These are phyloP conservation scores for Fusarium equiseti DNA, from an alignment of 2,329 filamentous ascomycete species.

Conservation along the genomic window DNA sequence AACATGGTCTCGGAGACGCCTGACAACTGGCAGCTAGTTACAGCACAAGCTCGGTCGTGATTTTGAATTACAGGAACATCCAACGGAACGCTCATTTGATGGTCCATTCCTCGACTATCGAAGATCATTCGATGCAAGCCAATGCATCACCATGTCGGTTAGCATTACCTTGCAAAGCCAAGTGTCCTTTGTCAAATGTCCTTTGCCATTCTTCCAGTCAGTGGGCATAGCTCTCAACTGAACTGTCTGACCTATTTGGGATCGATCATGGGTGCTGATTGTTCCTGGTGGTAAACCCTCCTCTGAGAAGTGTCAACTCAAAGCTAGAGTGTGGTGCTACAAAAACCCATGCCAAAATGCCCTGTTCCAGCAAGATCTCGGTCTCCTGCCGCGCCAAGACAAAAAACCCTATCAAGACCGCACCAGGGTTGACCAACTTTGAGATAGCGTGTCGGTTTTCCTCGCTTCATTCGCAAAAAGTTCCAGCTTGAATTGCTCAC, in stretches of 20 bases:
- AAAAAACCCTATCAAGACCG: conserved; percentile 15
- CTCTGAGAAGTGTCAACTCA: conserved; percentile 31
- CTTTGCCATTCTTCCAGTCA: not conserved
- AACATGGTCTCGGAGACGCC: conserved; percentile 7
- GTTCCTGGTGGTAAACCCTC: conserved; percentile 28
- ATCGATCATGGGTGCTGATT: conserved; percentile 6
- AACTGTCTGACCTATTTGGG: conserved; percentile 1
- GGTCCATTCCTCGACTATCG: conserved; percentile 1
- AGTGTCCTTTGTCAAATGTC: not conserved
- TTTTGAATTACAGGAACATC: not conserved
- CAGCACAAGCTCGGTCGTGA: not conserved
- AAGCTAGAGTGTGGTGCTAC: conserved; percentile 35
- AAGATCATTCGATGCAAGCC: conserved; percentile 1
- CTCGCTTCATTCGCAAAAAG: conserved; percentile 5
- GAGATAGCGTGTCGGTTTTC: conserved; percentile 24
- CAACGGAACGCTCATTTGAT: not conserved
- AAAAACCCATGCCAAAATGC: conserved; percentile 37
- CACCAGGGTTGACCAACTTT: conserved; percentile 33
- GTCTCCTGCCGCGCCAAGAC: conserved; percentile 26
- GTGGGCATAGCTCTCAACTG: conserved; percentile 2
- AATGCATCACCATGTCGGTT: not conserved
- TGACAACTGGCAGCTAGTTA: not conserved
- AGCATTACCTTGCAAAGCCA: not conserved
- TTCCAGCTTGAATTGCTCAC: conserved; percentile 8
- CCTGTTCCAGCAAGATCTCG: conserved; percentile 38